These are phyloP conservation scores for Teratosphaeria epicoccoides DNA, from an alignment of 2,329 filamentous ascomycete genomes.

Conservation along the genomic window DNA sequence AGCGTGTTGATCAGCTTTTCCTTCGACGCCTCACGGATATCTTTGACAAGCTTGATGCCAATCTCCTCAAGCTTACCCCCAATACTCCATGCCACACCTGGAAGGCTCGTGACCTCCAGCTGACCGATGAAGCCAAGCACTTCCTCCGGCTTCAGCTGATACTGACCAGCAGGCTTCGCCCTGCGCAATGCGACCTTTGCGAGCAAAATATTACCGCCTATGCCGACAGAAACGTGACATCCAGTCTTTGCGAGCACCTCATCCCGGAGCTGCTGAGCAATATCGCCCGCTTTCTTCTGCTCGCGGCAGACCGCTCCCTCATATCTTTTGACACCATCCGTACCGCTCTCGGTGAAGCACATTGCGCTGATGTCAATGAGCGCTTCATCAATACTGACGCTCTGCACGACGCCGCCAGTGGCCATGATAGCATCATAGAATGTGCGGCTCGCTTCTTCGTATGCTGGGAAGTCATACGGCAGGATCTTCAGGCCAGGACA, in stretches of 20 bases:
- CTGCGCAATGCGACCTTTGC: conserved; percentile 84
- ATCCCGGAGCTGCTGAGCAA: conserved; percentile 57
- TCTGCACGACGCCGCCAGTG: conserved; percentile 76
- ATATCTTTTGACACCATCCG: conserved; percentile 52
- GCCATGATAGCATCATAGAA: conserved; percentile 81
- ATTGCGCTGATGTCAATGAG: conserved; percentile 70
- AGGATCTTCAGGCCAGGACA: conserved; percentile 80
- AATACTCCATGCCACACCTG: conserved; percentile 86
- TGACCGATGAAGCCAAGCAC: conserved; percentile 66
- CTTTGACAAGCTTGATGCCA: conserved; percentile 69
- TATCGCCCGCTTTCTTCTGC: conserved; percentile 63
- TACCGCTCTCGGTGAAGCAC: conserved; percentile 55
- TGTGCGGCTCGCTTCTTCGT: conserved; percentile 77
- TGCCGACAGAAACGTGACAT: conserved; percentile 84
- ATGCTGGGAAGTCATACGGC: conserved; percentile 91
- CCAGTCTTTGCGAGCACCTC: conserved; percentile 64
- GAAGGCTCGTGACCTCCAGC: conserved; percentile 69
- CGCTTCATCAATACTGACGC: conserved; percentile 93
- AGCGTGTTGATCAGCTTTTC: conserved; percentile 63
- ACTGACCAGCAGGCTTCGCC: conserved; percentile 89
- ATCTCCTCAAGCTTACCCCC: conserved; percentile 80
- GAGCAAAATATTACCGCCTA: conserved; percentile 79
- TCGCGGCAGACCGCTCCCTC: conserved; percentile 67
- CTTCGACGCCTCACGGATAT: conserved; percentile 65
- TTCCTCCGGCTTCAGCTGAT: conserved; percentile 73